Base-by-base conservation (phyloP, 2,329 filamentous ascomycete genomes). In the Dothideomycetidae sp. region DNA sequence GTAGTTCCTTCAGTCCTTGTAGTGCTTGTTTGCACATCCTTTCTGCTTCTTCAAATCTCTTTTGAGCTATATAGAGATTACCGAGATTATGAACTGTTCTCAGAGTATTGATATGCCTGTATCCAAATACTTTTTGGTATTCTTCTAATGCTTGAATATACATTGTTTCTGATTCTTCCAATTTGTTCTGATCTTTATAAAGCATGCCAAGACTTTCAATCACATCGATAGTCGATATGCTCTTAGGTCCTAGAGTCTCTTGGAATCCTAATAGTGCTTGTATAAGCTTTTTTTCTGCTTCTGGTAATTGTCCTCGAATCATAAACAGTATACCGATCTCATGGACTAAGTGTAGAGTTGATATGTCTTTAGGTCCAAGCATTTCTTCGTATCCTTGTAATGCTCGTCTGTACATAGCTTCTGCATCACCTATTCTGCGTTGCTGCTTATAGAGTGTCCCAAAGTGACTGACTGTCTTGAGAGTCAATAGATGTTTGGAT, bases 141-240 rank as follows among this genome's bases (percentile, higher is more conserved):
- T 41, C 44, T 33, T 15, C 11, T 10, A 46, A 23, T 12, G 43
- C 44, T 29, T 34, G 31, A 18, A 31, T 12, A 31, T 34, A 42
- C 38, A 46, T 37, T 19, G 29, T 10, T 21, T 45, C 43, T 39
- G 41, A 41, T 15, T 43, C 42, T 23, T 15, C 35, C 18, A 44
- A 26, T 37, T 34, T 41, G 28, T 34, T 36, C 21, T 45, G 43
- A 5, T 9, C 30, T n/a, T 41, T 16, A 17, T 32, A 32, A 5
- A 32, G 30, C 9, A 11, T 15, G 4, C 30, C 30, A 11, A 39
- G 19, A 17, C 26, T 39, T 4, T 39, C n/a, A 12, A 36, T 18
- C 10, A 14, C 41, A 10, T 40, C 19, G 12, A 46, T n/a, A n/a
- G n/a, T n/a, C n/a, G n/a, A n/a, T n/a, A n/a, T n/a, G n/a, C n/a